phyloP scores from a whole-genome alignment of 306 rosid genomes.

The Dalbergia cochinchinensis region DNA sequence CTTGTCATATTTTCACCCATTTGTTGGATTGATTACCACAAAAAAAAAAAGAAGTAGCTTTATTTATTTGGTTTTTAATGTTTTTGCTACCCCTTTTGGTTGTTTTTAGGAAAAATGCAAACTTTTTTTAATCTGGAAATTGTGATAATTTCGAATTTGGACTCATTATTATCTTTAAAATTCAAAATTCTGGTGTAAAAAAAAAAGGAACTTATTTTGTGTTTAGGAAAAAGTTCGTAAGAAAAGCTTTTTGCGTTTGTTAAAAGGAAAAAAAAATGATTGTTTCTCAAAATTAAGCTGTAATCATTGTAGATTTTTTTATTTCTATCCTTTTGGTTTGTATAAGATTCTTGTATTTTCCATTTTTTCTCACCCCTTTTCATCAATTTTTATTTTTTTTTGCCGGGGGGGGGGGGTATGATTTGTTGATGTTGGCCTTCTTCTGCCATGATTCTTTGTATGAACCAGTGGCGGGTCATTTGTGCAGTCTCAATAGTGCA shows the following conservation, averaged over 20 bases:
- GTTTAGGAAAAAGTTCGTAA: no score
- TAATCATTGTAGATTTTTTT: background rate
- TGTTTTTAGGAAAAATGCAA: background rate
- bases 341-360: background rate
- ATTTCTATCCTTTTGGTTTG: background rate
- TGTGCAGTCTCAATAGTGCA: background rate
- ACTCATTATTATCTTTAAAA: background rate
- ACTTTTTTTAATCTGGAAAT: background rate
- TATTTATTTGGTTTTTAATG: no score
- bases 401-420: no score
- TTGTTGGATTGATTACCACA: no score
- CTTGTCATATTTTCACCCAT: background rate
- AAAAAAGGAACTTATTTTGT: background rate
- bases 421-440: no score
- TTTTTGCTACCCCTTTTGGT: background rate
- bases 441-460: background rate
- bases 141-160: background rate
- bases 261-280: no score
- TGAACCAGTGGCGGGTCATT: no score
- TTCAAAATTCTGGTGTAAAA: background rate
- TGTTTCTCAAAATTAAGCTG: background rate
- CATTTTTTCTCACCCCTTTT: background rate
- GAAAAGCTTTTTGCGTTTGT: no score
- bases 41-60: no score
- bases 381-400: background rate